Evolutionary conservation across 441 rosid genomes (phyloP), one percentile per base, ranked within the genome.

Genomic region (Pelargonium citronellum): DNA sequence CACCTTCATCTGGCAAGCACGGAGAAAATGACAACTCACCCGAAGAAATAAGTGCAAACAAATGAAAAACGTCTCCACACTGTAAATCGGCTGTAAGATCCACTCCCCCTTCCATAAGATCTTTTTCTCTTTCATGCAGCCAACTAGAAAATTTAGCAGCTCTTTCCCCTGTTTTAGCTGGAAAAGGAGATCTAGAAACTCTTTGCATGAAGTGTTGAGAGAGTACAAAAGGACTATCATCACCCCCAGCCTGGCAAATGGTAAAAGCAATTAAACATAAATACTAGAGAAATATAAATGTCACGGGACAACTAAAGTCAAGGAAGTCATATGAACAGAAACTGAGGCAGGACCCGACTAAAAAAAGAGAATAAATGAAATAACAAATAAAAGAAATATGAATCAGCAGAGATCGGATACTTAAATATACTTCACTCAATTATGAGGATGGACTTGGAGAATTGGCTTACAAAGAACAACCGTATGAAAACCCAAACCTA

Each of bases 31-130:
- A 84, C 69, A 92, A 78, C 69, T 91, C 96, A 37, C 96, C 98
- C 30, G 89, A 83, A 75, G 87, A 85, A 80, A 95, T 90, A 53
- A 89, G 79, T 51, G 90, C 85, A 78, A 95, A 86, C 79, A 92
- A 81, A 75, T 87, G 88, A 61, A 92, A 77, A 77, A 87, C 77
- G 76, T 92, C 98, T 62, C 98, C 99, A 72, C 99, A 95, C 47
- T 92, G 95, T 85, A 95, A 79, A 83, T 89, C 94, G 67, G 80
- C 84, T 19, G 79, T 64, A 76, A 91, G 91, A 83, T 76, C 74
- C 72, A 87, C 64, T 46, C 78, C 84, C 69, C 82, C 86, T 73
- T 82, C 84, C 70, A 81, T 81, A 53, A 91, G 85, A 75, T 89
- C 84, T 64, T 72, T 84, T 75, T 88, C 85, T 71, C 79, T 83